Evolutionary conservation across 805 yeast genomes (phyloP), one percentile per base, ranked within the genome.

Genomic region (Wickerhamiella galacta): DNA sequence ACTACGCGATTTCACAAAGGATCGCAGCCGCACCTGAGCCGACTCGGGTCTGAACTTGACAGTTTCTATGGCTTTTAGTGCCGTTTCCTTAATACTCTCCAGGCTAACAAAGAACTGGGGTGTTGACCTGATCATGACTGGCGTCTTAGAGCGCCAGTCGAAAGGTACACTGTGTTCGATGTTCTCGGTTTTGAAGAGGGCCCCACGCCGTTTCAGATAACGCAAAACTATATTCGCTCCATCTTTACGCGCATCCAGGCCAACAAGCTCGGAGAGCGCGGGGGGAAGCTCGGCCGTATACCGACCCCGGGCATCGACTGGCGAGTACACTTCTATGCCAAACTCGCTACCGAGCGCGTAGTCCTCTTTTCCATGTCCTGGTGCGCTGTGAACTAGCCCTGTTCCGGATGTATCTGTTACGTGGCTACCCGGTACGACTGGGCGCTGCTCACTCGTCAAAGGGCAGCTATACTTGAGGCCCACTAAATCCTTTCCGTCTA

Each of bases 291-390:
- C 70, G 6, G 51, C 41, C 1, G 70, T 68, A 48, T 73, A 82
- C 39, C 62, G 61, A 1, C 98, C 98, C 33, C 59, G 54, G 36
- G 66, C 68, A 48, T 90, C 81, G 2, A 90, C 92, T 0, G 90
- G 82, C 0, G 95, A 81, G 39, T 60, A 68, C 0, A 80, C 69
- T 7, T 54, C 59, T 16, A 90, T 61, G 0, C 61, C 62, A 39
- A 75, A 56, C 16, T 60, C 53, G 36, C 66, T 52, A 21, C 93
- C 87, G 22, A 76, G 63, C 6, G 75, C 47, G 49, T 80, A 85
- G 58, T 90, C 99, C 43, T 90, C 98, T 46, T 73, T 69, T 46
- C 99, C 99, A 52, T 90, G 98, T 0, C 95, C 96, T 2, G 98
- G 96, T 0, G 98, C 96, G 15, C 82, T 78, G 50, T 90, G 99